These are phyloP conservation scores for Sphaerulina musiva DNA, from an alignment of 2,329 filamentous ascomycete species.

Conservation along the genomic window DNA sequence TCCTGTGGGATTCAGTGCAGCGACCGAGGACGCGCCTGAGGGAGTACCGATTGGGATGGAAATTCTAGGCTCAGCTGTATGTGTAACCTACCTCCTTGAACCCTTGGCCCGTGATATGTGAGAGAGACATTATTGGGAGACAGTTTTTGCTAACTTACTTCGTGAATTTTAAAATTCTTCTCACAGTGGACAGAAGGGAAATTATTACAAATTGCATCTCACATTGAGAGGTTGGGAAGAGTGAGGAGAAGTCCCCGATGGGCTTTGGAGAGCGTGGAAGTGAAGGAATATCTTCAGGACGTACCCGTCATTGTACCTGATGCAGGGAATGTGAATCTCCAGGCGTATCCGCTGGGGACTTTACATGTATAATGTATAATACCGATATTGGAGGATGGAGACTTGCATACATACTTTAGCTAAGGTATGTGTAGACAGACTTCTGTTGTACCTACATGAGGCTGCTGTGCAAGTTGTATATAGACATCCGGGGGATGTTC, in stretches of 20 bases:
- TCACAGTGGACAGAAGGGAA: slow-evolving; percentile 47
- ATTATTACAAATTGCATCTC: slow-evolving; percentile 49
- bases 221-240: slow-evolving; percentile 43
- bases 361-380: too few species aligned
- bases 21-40: slow-evolving; percentile 45
- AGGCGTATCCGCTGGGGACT: slow-evolving; percentile 44
- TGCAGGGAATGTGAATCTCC: slow-evolving; percentile 35
- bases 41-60: slow-evolving; percentile 61
- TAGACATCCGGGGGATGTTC: too few species aligned
- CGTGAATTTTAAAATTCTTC: too few species aligned
- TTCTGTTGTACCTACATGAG: too few species aligned
- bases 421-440: too few species aligned
- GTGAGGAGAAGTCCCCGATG: slow-evolving; percentile 45
- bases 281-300: slow-evolving; percentile 33
- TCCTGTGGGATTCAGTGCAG: slow-evolving; percentile 49
- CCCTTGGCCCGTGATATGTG: too few species aligned
- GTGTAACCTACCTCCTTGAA: too few species aligned
- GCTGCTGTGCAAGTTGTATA: too few species aligned
- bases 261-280: slow-evolving; percentile 38
- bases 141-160: too few species aligned
- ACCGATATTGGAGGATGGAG: too few species aligned
- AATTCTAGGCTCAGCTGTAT: slow-evolving; percentile 48
- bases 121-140: too few species aligned
- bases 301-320: slow-evolving; percentile 45
- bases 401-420: too few species aligned